phyloP scores from a whole-genome alignment of 345 rosid species.

The Hibiscus tridactylites region DNA sequence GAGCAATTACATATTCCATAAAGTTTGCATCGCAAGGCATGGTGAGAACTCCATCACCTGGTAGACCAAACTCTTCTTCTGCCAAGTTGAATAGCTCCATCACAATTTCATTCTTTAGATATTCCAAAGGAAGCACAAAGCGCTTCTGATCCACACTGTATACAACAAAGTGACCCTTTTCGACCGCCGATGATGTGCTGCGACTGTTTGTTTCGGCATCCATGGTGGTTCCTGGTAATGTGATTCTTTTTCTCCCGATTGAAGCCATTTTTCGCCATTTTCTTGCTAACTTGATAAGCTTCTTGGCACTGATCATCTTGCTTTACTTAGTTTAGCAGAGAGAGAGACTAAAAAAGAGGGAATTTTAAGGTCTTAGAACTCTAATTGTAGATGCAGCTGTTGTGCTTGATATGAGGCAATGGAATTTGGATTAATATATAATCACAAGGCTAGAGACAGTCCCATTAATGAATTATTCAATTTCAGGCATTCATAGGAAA shows the following conservation, averaged over 20 bases:
- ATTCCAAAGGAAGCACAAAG: neutral
- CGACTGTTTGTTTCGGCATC: neutral
- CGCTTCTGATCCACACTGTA: neutral
- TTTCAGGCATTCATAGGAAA: neutral
- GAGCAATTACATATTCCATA: constrained; percentile 15
- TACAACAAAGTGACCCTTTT: neutral
- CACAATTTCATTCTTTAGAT: neutral
- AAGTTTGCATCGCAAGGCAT: neutral
- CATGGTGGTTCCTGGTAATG: neutral
- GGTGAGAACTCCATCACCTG: neutral
- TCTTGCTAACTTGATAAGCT: constrained; percentile 26
- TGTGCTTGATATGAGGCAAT: no score
- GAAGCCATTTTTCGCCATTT: constrained; percentile 19
- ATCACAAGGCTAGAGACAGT: neutral
- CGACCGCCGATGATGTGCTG: constrained; percentile 12
- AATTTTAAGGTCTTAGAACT: no score
- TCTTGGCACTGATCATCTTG: constrained; percentile 20
- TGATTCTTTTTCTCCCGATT: constrained; percentile 11
- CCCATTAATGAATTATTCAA: neutral
- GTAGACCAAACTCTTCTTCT: neutral
- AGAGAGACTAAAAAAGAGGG: no score
- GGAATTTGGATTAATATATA: no score
- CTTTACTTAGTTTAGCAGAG: neutral
- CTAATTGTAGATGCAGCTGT: neutral
- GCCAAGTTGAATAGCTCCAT: neutral